These are phyloP conservation scores for Curvularia hawaiiensis DNA, from an alignment of 2,329 filamentous ascomycete species.

Conservation along the genomic window DNA sequence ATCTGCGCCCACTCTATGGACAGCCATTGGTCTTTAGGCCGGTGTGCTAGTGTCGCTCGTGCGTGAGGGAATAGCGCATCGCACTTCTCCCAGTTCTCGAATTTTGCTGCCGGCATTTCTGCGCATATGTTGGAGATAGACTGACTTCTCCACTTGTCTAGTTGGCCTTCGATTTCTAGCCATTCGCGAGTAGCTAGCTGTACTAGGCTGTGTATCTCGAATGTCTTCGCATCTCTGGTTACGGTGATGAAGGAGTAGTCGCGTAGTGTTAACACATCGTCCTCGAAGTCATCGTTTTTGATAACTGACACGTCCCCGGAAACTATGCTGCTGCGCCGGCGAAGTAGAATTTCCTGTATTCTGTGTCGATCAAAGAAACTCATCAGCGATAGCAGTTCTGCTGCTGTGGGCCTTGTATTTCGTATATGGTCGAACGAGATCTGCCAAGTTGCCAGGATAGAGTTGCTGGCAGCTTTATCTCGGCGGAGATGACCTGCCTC, in stretches of 20 bases:
- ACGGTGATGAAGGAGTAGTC: too few species aligned
- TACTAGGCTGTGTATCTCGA: too few species aligned
- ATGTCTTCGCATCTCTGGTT: too few species aligned
- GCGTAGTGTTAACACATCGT: too few species aligned
- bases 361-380: too few species aligned
- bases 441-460: background rate
- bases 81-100: background rate
- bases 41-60: background rate
- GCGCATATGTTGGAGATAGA: background rate
- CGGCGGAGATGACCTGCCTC: background rate
- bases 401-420: background rate
- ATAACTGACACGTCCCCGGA: too few species aligned
- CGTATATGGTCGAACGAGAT: background rate
- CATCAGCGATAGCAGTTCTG: background rate
- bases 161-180: too few species aligned
- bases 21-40: too few species aligned
- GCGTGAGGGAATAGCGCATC: background rate
- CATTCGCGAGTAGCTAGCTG: too few species aligned
- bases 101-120: background rate
- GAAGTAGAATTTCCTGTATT: too few species aligned
- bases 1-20: too few species aligned
- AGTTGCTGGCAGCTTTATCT: background rate
- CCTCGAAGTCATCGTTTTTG: too few species aligned
- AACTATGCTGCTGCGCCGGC: background rate
- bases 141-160: slow-evolving; percentile 32